phyloP scores from a whole-genome alignment of 768 basidiomycete genomes.

The Naganishia randhawae region DNA sequence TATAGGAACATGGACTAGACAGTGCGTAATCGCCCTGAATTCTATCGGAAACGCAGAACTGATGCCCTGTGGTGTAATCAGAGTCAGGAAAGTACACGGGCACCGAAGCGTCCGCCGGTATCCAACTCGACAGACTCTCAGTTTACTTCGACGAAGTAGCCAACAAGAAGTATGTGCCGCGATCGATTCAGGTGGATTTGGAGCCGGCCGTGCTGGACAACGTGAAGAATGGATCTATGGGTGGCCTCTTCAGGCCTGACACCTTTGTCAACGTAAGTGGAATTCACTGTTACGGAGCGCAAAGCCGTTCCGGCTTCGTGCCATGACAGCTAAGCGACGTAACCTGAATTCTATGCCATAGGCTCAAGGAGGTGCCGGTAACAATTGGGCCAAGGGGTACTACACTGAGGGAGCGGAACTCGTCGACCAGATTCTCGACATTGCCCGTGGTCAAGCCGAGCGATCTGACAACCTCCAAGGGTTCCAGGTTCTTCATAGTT shows the following conservation, averaged over 20 bases:
- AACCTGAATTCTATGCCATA: neutral
- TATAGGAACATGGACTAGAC: conserved; percentile 46
- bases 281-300: neutral
- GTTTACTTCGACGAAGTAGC: conserved; percentile 76
- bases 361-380: conserved; percentile 64
- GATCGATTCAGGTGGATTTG: conserved; percentile 84
- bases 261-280: conserved; percentile 63
- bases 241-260: conserved; percentile 77
- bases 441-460: conserved; percentile 75
- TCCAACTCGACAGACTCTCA: conserved; percentile 65
- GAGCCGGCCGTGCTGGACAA: conserved; percentile 80
- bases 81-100: conserved; percentile 59
- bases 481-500: conserved; percentile 48
- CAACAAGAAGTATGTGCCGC: conserved; percentile 74
- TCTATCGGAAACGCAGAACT: too few relatives aligned
- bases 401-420: conserved; percentile 95
- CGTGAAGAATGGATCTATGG: conserved; percentile 67
- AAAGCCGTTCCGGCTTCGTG: neutral
- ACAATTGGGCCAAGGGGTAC: conserved; percentile 86
- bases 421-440: conserved; percentile 59
- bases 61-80: too few relatives aligned
- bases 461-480: conserved; percentile 82
- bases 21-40: conserved; percentile 13
- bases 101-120: conserved; percentile 54
- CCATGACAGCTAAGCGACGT: neutral